Evolutionary conservation across 495 filamentous ascomycete genomes (phyloP).

Genomic region (Bryoglossum gracile): DNA sequence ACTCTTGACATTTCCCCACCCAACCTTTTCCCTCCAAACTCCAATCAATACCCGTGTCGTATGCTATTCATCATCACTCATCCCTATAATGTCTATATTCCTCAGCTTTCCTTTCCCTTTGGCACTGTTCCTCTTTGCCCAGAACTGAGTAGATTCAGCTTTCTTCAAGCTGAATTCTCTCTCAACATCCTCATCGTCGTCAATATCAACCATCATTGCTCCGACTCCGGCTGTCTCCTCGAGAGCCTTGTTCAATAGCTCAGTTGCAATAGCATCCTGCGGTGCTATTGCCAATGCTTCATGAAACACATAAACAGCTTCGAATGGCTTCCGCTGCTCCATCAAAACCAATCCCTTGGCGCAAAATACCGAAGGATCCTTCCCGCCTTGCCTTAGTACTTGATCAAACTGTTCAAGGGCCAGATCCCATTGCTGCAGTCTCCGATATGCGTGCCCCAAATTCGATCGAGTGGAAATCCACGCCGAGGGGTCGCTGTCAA

Average conservation of each 20-base stretch:
- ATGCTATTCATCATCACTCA: conserved; percentile 16
- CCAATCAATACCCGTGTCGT: conserved; percentile 9
- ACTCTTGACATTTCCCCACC: not conserved
- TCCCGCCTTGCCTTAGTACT: conserved; percentile 69
- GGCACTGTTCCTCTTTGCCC: conserved; percentile 2
- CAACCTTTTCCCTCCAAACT: not conserved
- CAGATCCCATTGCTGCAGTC: conserved; percentile 58
- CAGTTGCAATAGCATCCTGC: conserved; percentile 68
- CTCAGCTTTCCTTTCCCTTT: conserved; percentile 22
- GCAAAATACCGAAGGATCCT: conserved; percentile 60
- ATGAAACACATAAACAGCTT: conserved; percentile 61
- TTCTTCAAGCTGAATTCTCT: conserved; percentile 18
- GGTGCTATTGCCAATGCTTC: conserved; percentile 66
- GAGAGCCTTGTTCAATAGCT: conserved; percentile 64
- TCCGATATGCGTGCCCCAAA: conserved; percentile 77
- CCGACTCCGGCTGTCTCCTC: conserved; percentile 49
- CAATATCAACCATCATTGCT: conserved; percentile 1
- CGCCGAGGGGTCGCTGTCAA: conserved; percentile 70
- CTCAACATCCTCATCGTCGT: conserved; percentile 29
- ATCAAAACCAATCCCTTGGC: conserved; percentile 70
- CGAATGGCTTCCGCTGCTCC: conserved; percentile 56
- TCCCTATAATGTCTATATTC: no score
- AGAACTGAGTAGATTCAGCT: conserved; percentile 8
- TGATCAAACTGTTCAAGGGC: conserved; percentile 74
- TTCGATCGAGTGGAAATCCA: conserved; percentile 88